Conservation (phyloP, 148 eudicot genomes). For the Selenicereus undatus region DNA sequence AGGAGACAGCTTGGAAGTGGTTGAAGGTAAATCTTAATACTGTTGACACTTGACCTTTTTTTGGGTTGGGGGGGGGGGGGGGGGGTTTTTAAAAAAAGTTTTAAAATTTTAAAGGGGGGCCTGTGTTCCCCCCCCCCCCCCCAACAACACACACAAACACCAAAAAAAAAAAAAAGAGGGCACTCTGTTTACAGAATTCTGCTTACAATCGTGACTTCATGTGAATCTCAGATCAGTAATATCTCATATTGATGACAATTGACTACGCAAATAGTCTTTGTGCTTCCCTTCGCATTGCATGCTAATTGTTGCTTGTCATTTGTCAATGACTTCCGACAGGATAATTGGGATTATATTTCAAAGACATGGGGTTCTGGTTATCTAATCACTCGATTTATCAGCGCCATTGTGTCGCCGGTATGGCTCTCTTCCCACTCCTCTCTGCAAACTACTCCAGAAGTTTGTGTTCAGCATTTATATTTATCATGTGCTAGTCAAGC, state of each 20-base stretch:
- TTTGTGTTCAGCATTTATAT: not conserved
- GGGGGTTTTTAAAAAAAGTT: too few species aligned
- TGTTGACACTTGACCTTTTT: not conserved
- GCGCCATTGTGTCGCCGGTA: slow-evolving; percentile 79
- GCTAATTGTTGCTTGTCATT: not conserved
- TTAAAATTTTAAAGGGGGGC: not conserved
- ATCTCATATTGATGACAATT: not conserved
- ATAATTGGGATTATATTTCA: slow-evolving; percentile 74
- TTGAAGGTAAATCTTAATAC: slow-evolving; percentile 49
- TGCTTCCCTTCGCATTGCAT: not conserved
- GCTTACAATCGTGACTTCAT: not conserved
- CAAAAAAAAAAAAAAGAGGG: not conserved
- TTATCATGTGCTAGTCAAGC: not conserved
- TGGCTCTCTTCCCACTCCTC: slow-evolving; percentile 24
- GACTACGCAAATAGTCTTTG: not conserved
- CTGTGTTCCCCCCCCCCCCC: too few species aligned
- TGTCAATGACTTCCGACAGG: slow-evolving; percentile 38
- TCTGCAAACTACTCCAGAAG: not conserved
- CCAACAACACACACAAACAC: too few species aligned
- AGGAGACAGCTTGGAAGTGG: slow-evolving; percentile 94
- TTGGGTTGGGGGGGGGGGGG: too few species aligned
- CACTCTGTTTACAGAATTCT: not conserved
- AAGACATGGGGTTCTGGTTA: slow-evolving; percentile 81
- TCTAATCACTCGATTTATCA: slow-evolving; percentile 62
- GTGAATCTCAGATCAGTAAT: not conserved